phyloP scores from a whole-genome alignment of 345 rosid genomes.

The Melaleuca alternifolia region DNA sequence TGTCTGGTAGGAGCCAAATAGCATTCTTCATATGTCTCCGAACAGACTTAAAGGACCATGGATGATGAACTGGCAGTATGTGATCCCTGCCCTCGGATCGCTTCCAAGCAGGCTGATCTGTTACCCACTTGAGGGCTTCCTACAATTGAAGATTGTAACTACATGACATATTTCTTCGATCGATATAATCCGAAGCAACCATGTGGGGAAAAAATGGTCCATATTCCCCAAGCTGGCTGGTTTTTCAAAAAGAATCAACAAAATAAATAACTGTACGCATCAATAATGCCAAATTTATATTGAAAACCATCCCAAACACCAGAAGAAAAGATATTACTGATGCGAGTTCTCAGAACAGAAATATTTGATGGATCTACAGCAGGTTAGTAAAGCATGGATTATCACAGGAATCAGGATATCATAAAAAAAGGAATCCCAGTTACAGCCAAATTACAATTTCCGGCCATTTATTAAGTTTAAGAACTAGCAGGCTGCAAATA shows the following conservation, averaged over 20 bases:
- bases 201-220: neutral
- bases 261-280: neutral
- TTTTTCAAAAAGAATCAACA: neutral
- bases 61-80: conserved; percentile 95
- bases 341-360: neutral
- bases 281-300: neutral
- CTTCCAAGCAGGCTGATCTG: conserved; percentile 97
- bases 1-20: conserved; percentile 89
- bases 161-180: neutral
- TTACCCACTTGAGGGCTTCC: conserved; percentile 96
- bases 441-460: neutral
- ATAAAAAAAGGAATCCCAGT: neutral
- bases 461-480: neutral
- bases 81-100: conserved; percentile 91
- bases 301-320: neutral
- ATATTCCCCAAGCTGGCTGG: neutral
- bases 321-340: neutral
- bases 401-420: neutral
- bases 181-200: neutral
- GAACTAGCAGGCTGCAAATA: neutral
- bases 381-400: neutral
- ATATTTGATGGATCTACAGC: neutral
- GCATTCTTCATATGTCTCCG: conserved; percentile 79
- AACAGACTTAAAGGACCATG: conserved; percentile 96
- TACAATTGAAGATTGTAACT: conserved; percentile 10